Percentiles rank a stretch among this genome's conserved stretches.
These are phyloP conservation scores for Quercus phellos DNA, from an alignment of 331 rosid species.

Conservation along the genomic window DNA sequence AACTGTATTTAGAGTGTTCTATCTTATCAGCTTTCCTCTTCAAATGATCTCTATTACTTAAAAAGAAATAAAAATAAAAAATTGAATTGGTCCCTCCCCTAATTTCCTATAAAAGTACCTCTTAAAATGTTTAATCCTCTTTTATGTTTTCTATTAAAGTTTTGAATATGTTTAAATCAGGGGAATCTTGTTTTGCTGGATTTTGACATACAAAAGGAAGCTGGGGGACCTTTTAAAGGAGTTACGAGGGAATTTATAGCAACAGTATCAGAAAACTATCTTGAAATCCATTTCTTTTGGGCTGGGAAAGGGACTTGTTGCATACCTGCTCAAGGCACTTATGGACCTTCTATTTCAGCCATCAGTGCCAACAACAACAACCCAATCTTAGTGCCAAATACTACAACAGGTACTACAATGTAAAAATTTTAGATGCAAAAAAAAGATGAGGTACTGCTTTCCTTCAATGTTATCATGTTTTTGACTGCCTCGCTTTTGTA, in stretches of 20 bases:
- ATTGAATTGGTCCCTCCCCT: too few relatives aligned
- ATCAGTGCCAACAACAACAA: slow-evolving; percentile 28
- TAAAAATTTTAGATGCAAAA: background rate
- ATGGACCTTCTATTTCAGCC: slow-evolving; percentile 76
- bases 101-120: too few relatives aligned
- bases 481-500: slow-evolving; percentile 12
- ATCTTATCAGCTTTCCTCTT: too few relatives aligned
- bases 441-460: slow-evolving; percentile 1
- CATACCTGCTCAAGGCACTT: slow-evolving; percentile 42
- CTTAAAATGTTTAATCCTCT: too few relatives aligned
- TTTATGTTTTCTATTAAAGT: background rate
- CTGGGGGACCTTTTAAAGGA: slow-evolving; percentile 45
- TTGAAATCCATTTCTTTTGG: slow-evolving; percentile 83
- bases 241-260: slow-evolving; percentile 29
- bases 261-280: slow-evolving; percentile 50
- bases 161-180: slow-evolving; percentile 20
- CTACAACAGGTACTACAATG: slow-evolving; percentile 44
- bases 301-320: slow-evolving; percentile 89
- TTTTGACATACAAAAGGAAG: slow-evolving; percentile 57
- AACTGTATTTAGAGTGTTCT: too few relatives aligned
- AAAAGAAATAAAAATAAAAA: too few relatives aligned
- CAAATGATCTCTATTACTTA: too few relatives aligned
- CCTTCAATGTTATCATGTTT: background rate
- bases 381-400: too few relatives aligned
- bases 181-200: slow-evolving; percentile 47